Conservation (phyloP, 768 basidiomycete genomes). For the Suillus bovinus region DNA sequence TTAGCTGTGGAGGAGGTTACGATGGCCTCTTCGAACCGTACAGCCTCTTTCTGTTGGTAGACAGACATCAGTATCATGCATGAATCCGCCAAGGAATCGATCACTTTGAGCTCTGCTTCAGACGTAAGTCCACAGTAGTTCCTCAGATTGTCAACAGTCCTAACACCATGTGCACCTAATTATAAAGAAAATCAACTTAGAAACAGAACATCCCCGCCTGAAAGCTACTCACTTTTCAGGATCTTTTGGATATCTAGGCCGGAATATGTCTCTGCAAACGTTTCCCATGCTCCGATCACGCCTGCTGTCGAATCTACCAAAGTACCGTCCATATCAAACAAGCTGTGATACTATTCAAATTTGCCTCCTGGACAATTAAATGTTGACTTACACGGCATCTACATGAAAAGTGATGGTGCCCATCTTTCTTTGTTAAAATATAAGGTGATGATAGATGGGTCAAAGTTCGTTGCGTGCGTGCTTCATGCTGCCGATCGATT, state of each 20-base stretch:
- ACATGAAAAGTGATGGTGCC: conserved; percentile 36
- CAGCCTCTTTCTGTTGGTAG: conserved; percentile 57
- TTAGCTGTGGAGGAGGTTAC: conserved; percentile 55
- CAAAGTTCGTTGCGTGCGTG: not conserved
- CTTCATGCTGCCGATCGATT: not conserved
- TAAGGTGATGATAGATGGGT: conserved; percentile 10
- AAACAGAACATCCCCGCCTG: conserved; percentile 3
- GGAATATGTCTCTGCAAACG: conserved; percentile 72
- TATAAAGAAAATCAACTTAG: not conserved
- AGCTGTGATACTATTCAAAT: conserved; percentile 36
- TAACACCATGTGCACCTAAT: conserved; percentile 76
- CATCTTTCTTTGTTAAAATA: conserved; percentile 21
- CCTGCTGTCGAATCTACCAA: conserved; percentile 82
- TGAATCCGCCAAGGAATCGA: conserved; percentile 4
- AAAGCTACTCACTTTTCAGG: conserved; percentile 53
- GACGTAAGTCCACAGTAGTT: conserved; percentile 70
- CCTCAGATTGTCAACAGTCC: conserved; percentile 79
- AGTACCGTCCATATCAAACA: conserved; percentile 87
- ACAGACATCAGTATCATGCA: conserved; percentile 8
- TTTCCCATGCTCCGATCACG: conserved; percentile 80
- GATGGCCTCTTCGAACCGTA: conserved; percentile 80
- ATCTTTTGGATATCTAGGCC: conserved; percentile 59
- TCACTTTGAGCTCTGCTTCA: conserved; percentile 68
- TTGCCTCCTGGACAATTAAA: not conserved
- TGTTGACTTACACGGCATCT: conserved; percentile 38